Base-by-base conservation (phyloP, 768 basidiomycete species). In the Trametes meyenii region DNA sequence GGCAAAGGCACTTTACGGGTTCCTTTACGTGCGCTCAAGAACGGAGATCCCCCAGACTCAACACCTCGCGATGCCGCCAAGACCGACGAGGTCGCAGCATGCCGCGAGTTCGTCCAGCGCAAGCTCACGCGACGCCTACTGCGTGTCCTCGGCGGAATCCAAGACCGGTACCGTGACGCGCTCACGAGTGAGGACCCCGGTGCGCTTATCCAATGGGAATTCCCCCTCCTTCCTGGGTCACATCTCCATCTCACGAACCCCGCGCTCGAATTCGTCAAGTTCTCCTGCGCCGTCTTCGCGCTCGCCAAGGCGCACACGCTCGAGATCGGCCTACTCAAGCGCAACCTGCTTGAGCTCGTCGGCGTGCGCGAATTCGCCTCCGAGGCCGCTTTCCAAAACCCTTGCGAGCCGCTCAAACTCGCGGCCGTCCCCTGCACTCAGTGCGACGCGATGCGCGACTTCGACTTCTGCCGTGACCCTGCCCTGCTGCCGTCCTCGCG, bases 381-480 rank as follows among this genome's bases (percentile, higher is more conserved):
- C 54, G 91, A 95, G 51, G 95, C 95, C 3, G 73, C 81, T 1
- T 99, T 96, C 81, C 85, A 85, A 55, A 97, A 97, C 71, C 96
- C 96, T 0, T 98, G 95, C 76, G 89, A 94, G 71, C 85, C 92
- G 10, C 81, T 96, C 57, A 89, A 90, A 67, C 74, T 98, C 26
- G 79, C 87, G 45, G 92, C 92, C 71, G 89, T 98, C 39, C 91
- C 96, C 33, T 98, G 96, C 72, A 85, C 84, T 43, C 84, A 88
- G 68, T 98, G 92, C 75, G 95, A 94, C 72, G 76, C 79, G 14
- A 81, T 95, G 61, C 85, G 90, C 2, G 94, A 96, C 72, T 92
- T 99, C 69, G 97, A 99, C 73, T 91, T 99, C 69, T 98, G 96
- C 72, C 85, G 96, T 16, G 96, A 98, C 74, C 82, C 86, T 12